phyloP scores from a whole-genome alignment of 495 filamentous ascomycete genomes.

The Penicillium arizonense region DNA sequence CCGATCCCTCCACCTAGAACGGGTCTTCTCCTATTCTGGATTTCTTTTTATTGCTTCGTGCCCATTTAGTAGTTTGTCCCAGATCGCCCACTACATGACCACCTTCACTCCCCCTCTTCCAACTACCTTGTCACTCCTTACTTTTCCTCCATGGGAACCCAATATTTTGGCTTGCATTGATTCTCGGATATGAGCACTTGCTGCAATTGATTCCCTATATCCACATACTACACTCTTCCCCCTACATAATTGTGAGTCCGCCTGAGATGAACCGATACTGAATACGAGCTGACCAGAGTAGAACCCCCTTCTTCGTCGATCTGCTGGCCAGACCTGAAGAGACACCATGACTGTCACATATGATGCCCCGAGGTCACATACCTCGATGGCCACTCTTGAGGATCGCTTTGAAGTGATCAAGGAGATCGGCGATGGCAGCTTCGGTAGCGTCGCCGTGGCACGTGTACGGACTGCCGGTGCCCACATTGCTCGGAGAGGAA shows the following conservation, averaged over 20 bases:
- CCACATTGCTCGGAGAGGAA: constrained; percentile 84
- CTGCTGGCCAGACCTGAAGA: constrained; percentile 46
- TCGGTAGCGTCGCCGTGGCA: constrained; percentile 92
- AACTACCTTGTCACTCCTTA: constrained; percentile 33
- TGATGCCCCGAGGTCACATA: constrained; percentile 54
- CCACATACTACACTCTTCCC: constrained; percentile 18
- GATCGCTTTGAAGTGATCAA: constrained; percentile 96
- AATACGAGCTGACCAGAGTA: constrained; percentile 14
- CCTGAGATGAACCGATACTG: not conserved
- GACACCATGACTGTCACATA: constrained; percentile 67
- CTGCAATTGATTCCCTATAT: constrained; percentile 20
- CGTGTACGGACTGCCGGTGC: constrained; percentile 87
- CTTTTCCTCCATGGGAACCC: constrained; percentile 13
- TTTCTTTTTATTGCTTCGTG: constrained; percentile 36
- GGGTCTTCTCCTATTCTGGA: constrained; percentile 41
- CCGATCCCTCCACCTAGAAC: constrained; percentile 36
- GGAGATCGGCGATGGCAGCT: constrained; percentile 98
- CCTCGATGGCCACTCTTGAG: constrained; percentile 58
- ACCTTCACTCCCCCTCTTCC: constrained; percentile 19
- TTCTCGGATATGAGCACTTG: constrained; percentile 19
- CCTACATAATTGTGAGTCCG: constrained; percentile 18
- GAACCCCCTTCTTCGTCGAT: constrained; percentile 25
- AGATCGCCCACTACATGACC: constrained; percentile 26
- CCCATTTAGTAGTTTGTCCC: constrained; percentile 39
- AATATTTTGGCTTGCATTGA: constrained; percentile 3